Evolutionary conservation across 495 filamentous ascomycete species (phyloP).

Genomic region (Tuber calosporum): DNA sequence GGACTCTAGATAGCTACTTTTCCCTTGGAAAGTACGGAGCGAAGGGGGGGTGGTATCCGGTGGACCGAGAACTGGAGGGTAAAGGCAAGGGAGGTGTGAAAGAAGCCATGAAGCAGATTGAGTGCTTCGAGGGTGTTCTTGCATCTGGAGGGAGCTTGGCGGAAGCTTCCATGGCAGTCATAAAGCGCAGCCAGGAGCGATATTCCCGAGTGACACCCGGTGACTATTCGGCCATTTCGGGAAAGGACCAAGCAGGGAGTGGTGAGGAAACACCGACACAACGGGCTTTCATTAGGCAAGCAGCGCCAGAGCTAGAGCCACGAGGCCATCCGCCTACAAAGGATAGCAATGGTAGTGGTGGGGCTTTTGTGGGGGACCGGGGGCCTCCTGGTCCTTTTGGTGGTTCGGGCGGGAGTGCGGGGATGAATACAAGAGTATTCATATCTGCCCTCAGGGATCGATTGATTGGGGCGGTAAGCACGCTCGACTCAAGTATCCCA

Average conservation of each 20-base stretch:
- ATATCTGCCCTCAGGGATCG: conserved; percentile 9
- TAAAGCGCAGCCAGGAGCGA: background rate
- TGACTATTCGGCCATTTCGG: background rate
- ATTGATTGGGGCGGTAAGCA: conserved; percentile 10
- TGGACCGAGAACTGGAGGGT: conserved; percentile 25
- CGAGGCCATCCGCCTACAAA: background rate
- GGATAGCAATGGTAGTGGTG: background rate
- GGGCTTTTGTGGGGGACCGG: background rate
- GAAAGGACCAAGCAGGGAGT: background rate
- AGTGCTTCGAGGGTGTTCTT: conserved; percentile 11
- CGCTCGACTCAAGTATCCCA: background rate
- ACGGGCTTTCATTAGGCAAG: conserved; percentile 13
- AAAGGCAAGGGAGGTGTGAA: background rate
- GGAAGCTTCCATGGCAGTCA: conserved; percentile 8
- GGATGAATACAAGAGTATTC: conserved; percentile 15
- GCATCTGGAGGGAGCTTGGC: conserved; percentile 27
- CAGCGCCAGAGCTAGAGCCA: background rate
- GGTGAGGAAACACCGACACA: conserved; percentile 22
- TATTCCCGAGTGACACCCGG: conserved; percentile 16
- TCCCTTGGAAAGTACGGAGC: conserved; percentile 18
- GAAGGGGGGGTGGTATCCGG: conserved; percentile 25
- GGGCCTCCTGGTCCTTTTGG: conserved; percentile 18
- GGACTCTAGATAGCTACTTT: conserved; percentile 21
- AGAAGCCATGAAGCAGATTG: conserved; percentile 22
- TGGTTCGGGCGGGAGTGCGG: conserved; percentile 18